Conservation (phyloP, 1,139 yeast species). For the Candida frijolesensis region DNA sequence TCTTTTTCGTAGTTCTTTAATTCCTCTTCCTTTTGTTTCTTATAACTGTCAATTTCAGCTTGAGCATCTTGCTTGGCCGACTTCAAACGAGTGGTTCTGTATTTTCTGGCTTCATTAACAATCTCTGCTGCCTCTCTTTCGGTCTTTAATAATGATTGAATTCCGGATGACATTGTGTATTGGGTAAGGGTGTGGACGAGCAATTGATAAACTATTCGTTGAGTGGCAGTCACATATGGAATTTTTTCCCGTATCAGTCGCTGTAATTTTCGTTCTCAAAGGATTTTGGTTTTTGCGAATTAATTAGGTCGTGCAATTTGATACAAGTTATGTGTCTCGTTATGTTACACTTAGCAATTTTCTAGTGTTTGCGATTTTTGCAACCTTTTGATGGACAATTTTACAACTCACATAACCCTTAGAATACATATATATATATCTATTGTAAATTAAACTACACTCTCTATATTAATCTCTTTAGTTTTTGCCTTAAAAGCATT, state of each 20-base stretch:
- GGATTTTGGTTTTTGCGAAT: neutral
- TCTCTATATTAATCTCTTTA: neutral
- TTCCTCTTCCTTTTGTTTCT: conserved; percentile 81
- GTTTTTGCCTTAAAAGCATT: neutral
- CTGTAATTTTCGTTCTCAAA: neutral
- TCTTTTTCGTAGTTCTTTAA: conserved; percentile 70
- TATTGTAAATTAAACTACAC: neutral
- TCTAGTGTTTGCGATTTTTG: too few relatives aligned
- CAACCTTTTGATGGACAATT: too few relatives aligned
- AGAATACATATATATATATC: neutral
- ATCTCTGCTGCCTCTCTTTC: conserved; percentile 97
- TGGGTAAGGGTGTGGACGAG: neutral
- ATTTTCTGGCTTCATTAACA: conserved; percentile 86
- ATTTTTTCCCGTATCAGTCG: conserved; percentile 2
- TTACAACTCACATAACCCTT: too few relatives aligned
- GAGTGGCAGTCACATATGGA: neutral
- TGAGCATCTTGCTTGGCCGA: conserved; percentile 95
- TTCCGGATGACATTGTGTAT: conserved; percentile 37
- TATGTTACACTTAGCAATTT: neutral
- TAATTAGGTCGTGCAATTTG: conserved; percentile 2
- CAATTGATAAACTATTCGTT: neutral
- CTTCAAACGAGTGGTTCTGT: conserved; percentile 86
- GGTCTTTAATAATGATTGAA: conserved; percentile 57
- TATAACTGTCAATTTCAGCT: conserved; percentile 84
- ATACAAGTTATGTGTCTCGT: neutral